Evolutionary conservation across 2,329 filamentous ascomycete genomes (phyloP).

Genomic region (Paramyrothecium sp.): DNA sequence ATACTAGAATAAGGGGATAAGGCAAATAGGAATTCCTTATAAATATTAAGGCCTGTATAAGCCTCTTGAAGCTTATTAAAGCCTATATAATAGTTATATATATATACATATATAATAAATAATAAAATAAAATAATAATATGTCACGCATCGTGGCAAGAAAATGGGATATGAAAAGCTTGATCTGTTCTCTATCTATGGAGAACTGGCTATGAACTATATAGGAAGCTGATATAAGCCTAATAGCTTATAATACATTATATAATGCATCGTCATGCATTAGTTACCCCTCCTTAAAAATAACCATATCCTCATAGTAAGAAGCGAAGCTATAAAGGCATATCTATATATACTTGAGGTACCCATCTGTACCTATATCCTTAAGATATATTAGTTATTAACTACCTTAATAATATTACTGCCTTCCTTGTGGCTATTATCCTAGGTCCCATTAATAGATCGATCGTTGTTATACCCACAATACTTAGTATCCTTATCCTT

Average conservation of each 20-base stretch:
- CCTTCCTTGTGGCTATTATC: no score
- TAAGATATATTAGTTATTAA: not conserved
- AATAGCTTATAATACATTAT: no score
- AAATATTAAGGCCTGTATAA: not conserved
- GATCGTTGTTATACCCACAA: not conserved
- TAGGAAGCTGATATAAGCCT: no score
- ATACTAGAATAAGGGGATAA: no score
- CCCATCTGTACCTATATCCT: not conserved
- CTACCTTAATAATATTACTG: not conserved
- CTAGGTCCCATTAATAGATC: not conserved
- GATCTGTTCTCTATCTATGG: no score
- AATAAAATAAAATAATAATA: not conserved
- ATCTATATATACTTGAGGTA: not conserved
- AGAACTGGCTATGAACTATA: no score
- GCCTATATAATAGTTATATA: not conserved
- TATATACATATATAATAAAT: not conserved
- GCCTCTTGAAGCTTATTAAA: not conserved
- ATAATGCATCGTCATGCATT: not conserved
- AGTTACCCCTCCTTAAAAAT: not conserved
- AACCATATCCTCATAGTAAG: not conserved
- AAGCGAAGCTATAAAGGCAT: not conserved
- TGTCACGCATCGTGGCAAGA: not conserved
- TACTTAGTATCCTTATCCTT: not conserved
- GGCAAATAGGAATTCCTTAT: no score
- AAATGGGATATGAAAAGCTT: not conserved